Evolutionary conservation across 2,329 filamentous ascomycete species (phyloP).

Genomic region (Colletotrichum chlorophyti): DNA sequence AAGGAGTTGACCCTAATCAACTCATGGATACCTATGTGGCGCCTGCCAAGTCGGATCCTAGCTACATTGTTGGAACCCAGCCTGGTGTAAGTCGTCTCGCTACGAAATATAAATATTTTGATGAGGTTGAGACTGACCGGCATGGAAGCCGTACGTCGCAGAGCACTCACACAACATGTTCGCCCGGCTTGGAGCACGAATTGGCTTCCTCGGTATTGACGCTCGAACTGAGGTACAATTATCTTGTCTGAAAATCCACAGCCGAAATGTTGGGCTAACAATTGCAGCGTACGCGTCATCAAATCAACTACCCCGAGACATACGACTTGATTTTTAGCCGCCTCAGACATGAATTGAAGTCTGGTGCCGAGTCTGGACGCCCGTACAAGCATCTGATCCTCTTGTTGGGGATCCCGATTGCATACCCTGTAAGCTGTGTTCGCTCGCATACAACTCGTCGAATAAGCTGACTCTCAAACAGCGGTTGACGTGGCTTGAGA

Average conservation of each 20-base stretch:
- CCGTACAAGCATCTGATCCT: constrained; percentile 90
- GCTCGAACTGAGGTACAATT: constrained; percentile 80
- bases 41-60: constrained; percentile 61
- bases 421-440: constrained; percentile 72
- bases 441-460: background rate
- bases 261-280: too few relatives aligned
- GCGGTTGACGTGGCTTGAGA: constrained; percentile 96
- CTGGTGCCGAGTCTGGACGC: constrained; percentile 68
- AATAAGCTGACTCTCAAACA: constrained; percentile 36
- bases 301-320: constrained; percentile 93
- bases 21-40: constrained; percentile 77
- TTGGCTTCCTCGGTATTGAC: constrained; percentile 88
- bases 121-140: constrained; percentile 44
- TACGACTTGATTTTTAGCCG: constrained; percentile 85
- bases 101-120: constrained; percentile 48
- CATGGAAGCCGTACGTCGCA: constrained; percentile 83
- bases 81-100: constrained; percentile 71
- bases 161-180: constrained; percentile 89
- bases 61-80: constrained; percentile 79
- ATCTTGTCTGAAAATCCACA: background rate
- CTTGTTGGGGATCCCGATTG: constrained; percentile 85
- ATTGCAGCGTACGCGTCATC: constrained; percentile 79
- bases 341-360: constrained; percentile 75
- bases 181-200: constrained; percentile 79
- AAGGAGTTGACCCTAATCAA: constrained; percentile 73